Evolutionary conservation across 139 green algal species (phyloP), one percentile per base, ranked within the genome.

Genomic region (Eudorina sp.): DNA sequence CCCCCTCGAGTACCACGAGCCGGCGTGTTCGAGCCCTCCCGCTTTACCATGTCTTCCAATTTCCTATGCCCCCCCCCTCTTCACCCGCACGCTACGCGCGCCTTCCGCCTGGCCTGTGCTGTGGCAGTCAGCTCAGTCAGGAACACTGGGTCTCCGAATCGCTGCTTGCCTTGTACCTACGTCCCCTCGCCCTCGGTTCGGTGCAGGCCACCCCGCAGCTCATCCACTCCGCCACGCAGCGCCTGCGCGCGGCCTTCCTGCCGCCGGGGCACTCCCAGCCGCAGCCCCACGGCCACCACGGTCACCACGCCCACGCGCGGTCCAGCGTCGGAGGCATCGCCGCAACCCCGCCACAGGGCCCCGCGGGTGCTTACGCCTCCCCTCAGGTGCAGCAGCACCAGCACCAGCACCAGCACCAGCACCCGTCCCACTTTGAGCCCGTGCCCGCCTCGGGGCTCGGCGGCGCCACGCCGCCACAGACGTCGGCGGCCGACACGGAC

Each of bases 221-320:
- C 34, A 34, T 31, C 29, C 83, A 64, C 31, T 41, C 18, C 3
- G 68, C 84, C 19, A 90, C 79, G 0, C 45, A 66, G 38, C 41
- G 34, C 40, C 87, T 88, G 31, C 48, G 72, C 2, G 29, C 79
- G n/a, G 53, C 36, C 18, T 51, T 90, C 62, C 68, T 75, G 16
- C 31, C 66, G 34, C 66, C 66, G 4, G 66, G 66, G 21, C 75
- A 83, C 48, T 40, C 75, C 75, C 75, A 83, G 4, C 43, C 34
- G 34, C 66, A 21, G 18, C 36, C n/a, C 36, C 66, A 45, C 31
- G 19, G 34, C 34, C 66, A 75, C 31, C 29, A 45, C 66, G 34
- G 46, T 7, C 29, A 75, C 66, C 66, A 75, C 7, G 9, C 8
- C 64, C 64, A 74, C 66, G 38, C 11, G 3, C 62, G 38, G 27